Conservation (phyloP, 139 green algal species). For the Asterochloris erici region DNA sequence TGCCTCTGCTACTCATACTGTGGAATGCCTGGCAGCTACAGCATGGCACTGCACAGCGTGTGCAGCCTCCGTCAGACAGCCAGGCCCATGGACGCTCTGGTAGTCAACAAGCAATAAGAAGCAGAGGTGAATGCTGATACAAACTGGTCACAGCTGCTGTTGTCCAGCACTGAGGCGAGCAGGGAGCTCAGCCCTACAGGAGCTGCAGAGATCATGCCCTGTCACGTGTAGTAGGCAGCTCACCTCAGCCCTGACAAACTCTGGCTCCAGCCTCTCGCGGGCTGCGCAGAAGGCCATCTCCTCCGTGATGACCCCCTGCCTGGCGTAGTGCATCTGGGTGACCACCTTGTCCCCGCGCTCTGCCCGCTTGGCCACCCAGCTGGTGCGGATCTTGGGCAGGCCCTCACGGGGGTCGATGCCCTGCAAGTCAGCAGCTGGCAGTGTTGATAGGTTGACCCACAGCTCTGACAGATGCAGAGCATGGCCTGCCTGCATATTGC, state of each 20-base stretch:
- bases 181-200: no score
- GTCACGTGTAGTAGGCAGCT: background rate
- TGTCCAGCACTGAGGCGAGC: no score
- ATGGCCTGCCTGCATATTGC: background rate
- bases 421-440: constrained; percentile 27
- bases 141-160: no score
- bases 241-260: constrained; percentile 91
- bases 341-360: constrained; percentile 44
- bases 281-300: constrained; percentile 92
- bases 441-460: background rate
- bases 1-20: no score
- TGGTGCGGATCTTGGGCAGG: constrained; percentile 69
- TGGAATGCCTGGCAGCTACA: no score
- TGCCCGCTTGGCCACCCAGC: constrained; percentile 73
- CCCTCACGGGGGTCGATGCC: constrained; percentile 60
- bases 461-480: background rate
- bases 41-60: no score
- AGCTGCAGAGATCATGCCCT: background rate
- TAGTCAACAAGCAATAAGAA: no score
- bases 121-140: no score
- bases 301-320: constrained; percentile 82
- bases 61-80: no score
- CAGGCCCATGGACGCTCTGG: no score
- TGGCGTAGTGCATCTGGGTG: constrained; percentile 83
- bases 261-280: constrained; percentile 82